Conservation (phyloP, 306 rosid genomes). For the Acacia crassicarpa region DNA sequence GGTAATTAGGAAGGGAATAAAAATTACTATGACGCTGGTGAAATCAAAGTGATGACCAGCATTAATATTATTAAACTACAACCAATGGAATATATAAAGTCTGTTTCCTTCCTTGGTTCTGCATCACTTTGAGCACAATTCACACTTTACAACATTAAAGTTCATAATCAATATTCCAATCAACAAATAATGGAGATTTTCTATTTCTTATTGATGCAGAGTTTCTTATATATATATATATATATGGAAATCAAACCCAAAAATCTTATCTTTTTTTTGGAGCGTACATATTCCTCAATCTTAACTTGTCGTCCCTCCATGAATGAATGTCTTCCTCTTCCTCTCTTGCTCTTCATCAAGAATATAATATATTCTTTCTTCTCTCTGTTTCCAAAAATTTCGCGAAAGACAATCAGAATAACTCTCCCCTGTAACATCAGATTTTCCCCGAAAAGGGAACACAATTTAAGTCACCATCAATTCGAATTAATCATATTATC, state of each 20-base stretch:
- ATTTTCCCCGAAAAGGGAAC: not conserved
- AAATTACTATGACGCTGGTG: not conserved
- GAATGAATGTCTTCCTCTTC: not conserved
- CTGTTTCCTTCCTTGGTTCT: not conserved
- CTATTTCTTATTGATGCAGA: not conserved
- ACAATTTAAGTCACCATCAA: not conserved
- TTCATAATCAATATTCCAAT: not conserved
- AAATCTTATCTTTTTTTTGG: not conserved
- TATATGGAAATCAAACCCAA: not conserved
- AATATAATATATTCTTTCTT: conserved; percentile 6
- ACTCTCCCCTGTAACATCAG: not conserved
- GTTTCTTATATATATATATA: too few species aligned
- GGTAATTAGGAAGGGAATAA: not conserved
- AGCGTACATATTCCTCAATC: conserved; percentile 24
- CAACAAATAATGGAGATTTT: not conserved
- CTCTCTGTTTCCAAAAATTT: not conserved
- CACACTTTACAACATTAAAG: not conserved
- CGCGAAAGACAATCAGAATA: not conserved
- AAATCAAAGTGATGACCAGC: not conserved
- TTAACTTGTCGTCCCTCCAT: not conserved
- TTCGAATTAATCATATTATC: fast-evolving
- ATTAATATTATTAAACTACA: too few species aligned
- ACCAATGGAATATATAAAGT: not conserved
- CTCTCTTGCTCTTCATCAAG: not conserved
- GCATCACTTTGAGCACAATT: not conserved